Evolutionary conservation across 768 basidiomycete genomes (phyloP).

Genomic region (Exidia glandulosa): DNA sequence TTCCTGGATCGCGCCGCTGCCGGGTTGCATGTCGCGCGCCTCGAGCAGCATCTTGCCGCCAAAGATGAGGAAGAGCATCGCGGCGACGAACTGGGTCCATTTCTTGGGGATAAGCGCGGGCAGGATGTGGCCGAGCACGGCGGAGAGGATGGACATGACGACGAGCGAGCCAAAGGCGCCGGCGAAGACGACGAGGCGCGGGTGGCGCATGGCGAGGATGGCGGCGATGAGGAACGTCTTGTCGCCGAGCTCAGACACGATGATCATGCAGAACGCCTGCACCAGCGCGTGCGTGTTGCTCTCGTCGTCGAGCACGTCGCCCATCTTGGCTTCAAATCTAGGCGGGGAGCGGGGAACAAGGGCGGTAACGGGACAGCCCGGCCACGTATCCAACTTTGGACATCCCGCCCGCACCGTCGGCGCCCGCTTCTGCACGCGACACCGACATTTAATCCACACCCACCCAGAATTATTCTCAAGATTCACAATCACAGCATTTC

Average conservation of each 20-base stretch:
- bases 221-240: slow-evolving; percentile 87
- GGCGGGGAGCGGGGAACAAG: neutral
- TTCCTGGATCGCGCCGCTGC: slow-evolving; percentile 74
- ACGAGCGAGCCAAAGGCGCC: slow-evolving; percentile 84
- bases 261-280: slow-evolving; percentile 83
- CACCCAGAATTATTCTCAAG: too few species aligned
- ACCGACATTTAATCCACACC: too few species aligned
- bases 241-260: slow-evolving; percentile 90
- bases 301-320: slow-evolving; percentile 34
- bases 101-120: slow-evolving; percentile 67
- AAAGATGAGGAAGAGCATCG: slow-evolving; percentile 80
- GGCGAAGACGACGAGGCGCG: slow-evolving; percentile 68
- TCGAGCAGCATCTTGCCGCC: slow-evolving; percentile 85
- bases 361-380: too few species aligned
- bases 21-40: slow-evolving; percentile 65
- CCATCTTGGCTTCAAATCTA: slow-evolving; percentile 12
- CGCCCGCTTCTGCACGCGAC: too few species aligned
- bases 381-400: too few species aligned
- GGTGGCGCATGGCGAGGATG: slow-evolving; percentile 75
- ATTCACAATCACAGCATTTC: too few species aligned
- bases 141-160: slow-evolving; percentile 89
- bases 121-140: slow-evolving; percentile 85
- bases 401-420: too few species aligned
- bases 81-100: slow-evolving; percentile 65
- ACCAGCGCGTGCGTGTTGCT: slow-evolving; percentile 42